Base-by-base conservation (phyloP, 1,284 basidiomycete species). In the Rhodotorula sp. region DNA sequence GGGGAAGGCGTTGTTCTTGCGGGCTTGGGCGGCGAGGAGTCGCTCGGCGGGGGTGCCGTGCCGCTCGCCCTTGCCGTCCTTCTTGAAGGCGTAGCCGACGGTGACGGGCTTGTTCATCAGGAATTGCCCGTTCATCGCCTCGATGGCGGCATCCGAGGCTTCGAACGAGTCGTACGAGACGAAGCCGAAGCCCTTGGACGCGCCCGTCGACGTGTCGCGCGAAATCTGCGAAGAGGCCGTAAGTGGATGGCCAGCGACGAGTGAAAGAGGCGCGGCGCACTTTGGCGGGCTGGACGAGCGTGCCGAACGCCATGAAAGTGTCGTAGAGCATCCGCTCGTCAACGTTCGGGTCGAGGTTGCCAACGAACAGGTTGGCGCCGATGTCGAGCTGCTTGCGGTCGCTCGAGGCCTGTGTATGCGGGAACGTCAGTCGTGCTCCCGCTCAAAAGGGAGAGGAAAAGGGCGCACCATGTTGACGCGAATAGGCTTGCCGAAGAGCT, bases 311-410 rank as follows among this genome's bases (percentile, higher is more conserved):
- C 78, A 88, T 90, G 82, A 99, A 99, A 0, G 95, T 97, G 81
- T 97, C 94, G 81, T 93, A 97, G 57, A 98, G 84, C 73, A 94
- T 81, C 71, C 91, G 86, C 83, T 99, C 96, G 81, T 98, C 95
- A 57, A 97, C 94, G 72, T 90, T 91, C 70, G 93, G 89, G 80
- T 98, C 97, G 79, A 99, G 82, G 81, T 92, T 96, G 39, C 96
- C 95, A 76, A 99, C 91, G 81, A 98, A 99, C 61, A 98, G 84
- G 82, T 99, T 98, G 27, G 96, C 96, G 60, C 97, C 96, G 62
- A 99, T 94, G 79, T 99, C 97, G 56, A 98, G 86, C 83, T 97
- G 94, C 82, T 97, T 97, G 84, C 96, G 93, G 82, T 97, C 94
- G 64, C 92, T 93, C n/a, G 90, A 92, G 6, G 92, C 92, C 90